Evolutionary conservation across 495 filamentous ascomycete genomes (phyloP).

Genomic region (Hamigera avellanea): DNA sequence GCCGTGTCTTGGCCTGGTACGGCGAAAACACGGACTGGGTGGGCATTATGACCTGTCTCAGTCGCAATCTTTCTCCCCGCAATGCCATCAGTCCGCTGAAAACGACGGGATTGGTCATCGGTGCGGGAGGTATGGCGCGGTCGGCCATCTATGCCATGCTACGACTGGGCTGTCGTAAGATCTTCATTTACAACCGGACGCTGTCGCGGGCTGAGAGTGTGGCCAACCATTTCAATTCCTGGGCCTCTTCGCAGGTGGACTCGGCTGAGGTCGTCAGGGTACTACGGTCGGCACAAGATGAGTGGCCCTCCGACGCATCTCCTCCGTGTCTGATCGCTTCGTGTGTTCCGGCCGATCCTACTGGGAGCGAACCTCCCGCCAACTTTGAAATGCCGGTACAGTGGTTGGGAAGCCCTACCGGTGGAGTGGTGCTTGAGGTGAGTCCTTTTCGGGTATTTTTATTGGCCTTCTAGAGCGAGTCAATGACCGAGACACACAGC

Average conservation of each 20-base stretch:
- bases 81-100: slow-evolving; percentile 59
- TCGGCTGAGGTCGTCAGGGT: slow-evolving; percentile 46
- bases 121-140: slow-evolving; percentile 73
- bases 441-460: slow-evolving; percentile 7
- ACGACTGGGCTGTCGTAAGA: slow-evolving; percentile 62
- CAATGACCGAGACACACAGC: slow-evolving; percentile 25
- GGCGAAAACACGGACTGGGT: slow-evolving; percentile 85
- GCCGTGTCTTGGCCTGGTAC: slow-evolving; percentile 55
- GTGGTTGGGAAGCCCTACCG: slow-evolving; percentile 67
- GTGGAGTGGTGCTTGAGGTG: slow-evolving; percentile 70
- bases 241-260: slow-evolving; percentile 31
- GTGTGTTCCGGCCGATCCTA: slow-evolving; percentile 60
- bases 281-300: slow-evolving; percentile 41
- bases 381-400: slow-evolving; percentile 65
- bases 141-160: slow-evolving; percentile 72
- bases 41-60: slow-evolving; percentile 57
- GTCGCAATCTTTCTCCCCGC: slow-evolving; percentile 64
- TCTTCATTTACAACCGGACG: slow-evolving; percentile 73
- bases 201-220: slow-evolving; percentile 49
- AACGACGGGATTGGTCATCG: slow-evolving; percentile 62
- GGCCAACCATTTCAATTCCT: slow-evolving; percentile 59
- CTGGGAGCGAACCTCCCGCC: slow-evolving; percentile 49
- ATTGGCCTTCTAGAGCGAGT: neutral
- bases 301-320: slow-evolving; percentile 53
- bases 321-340: slow-evolving; percentile 67